Base-by-base conservation (phyloP, 371 early-diverging fungal genomes). In the Mucor mucedo region DNA sequence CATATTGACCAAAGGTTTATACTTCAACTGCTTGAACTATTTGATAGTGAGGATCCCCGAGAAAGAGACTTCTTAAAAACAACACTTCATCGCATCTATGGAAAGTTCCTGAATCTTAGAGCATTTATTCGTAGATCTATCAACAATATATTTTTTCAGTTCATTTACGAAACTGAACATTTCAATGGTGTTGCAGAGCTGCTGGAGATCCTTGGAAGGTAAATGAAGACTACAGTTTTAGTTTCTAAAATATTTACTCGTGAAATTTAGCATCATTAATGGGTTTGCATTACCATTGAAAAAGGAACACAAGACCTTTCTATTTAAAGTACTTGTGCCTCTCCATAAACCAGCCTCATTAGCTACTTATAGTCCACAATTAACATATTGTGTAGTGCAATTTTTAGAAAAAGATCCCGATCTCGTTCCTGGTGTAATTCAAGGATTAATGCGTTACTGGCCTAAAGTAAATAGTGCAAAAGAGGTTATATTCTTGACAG, bases 1-100 rank as follows among this genome's bases (percentile, higher is more conserved):
- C 63, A 69, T 48, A 72, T 78, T 55, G 73, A 78, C 55, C 72
- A 78, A 56, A 70, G 63, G 44, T 78, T 78, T 52, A 66, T 78
- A 44, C 65, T 75, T 35, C 78, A 78, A 92, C 76, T 98, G 5
- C 83, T 98, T 40, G 97, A 95, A 50, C 76, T 98, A 14, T 98
- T 98, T 75, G 96, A 98, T 73, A 94, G 93, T 70, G 99, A 98
- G 79, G 99, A 98, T 82, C 97, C 97, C 10, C 88, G 98, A 47
- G 99, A 98, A 83, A 88, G 99, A 50, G 99, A 98, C 72, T 95
- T 95, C 67, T 79, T 98, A 45, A 98, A 98, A 73, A 98, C 99
- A 4, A 97, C 94, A 13, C 81, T 98, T 44, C 99, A 98, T 74
- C 82, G 99, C 38, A 95, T 98, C 44, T 98, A 98, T 77, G 99